Evolutionary conservation across 371 early-diverging fungal species (phyloP).

Genomic region (Haplosporangium sp.): DNA sequence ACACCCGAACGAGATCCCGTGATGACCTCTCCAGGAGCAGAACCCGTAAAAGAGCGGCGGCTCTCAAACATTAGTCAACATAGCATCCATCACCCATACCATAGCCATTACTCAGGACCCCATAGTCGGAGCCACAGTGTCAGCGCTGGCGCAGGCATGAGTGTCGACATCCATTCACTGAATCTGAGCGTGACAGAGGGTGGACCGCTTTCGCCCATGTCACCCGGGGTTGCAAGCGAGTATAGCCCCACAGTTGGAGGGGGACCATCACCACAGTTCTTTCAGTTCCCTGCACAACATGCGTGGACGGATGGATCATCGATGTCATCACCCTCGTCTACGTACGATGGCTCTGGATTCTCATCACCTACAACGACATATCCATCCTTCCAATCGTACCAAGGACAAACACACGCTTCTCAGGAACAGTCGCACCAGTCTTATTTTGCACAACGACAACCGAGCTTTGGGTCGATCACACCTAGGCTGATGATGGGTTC

Average conservation of each 20-base stretch:
- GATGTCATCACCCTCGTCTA: conserved; percentile 43
- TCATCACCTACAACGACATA: conserved; percentile 29
- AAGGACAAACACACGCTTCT: conserved; percentile 22
- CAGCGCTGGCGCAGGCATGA: conserved; percentile 47
- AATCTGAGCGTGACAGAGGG: conserved; percentile 9
- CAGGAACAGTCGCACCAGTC: conserved; percentile 28
- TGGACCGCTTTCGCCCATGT: conserved; percentile 42
- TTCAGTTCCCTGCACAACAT: conserved; percentile 17
- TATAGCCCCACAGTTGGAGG: conserved; percentile 34
- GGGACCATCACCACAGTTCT: conserved; percentile 16
- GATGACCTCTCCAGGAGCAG: conserved; percentile 4
- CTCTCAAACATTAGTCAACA: conserved; percentile 35
- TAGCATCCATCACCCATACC: conserved; percentile 26
- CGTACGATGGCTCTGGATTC: conserved; percentile 34
- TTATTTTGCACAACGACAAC: conserved; percentile 25
- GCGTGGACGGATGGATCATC: conserved; percentile 38
- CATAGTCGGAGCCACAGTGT: conserved; percentile 49
- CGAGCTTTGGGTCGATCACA: conserved; percentile 41
- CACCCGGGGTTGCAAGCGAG: conserved; percentile 25
- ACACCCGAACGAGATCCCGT: conserved; percentile 45
- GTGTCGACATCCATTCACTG: conserved; percentile 22
- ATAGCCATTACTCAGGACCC: conserved; percentile 20
- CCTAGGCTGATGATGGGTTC: conserved; percentile 35
- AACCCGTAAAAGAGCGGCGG: conserved; percentile 19
- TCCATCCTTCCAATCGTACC: conserved; percentile 9